Evolutionary conservation across 306 rosid species (phyloP).

Genomic region (Begonia peltatifolia): DNA sequence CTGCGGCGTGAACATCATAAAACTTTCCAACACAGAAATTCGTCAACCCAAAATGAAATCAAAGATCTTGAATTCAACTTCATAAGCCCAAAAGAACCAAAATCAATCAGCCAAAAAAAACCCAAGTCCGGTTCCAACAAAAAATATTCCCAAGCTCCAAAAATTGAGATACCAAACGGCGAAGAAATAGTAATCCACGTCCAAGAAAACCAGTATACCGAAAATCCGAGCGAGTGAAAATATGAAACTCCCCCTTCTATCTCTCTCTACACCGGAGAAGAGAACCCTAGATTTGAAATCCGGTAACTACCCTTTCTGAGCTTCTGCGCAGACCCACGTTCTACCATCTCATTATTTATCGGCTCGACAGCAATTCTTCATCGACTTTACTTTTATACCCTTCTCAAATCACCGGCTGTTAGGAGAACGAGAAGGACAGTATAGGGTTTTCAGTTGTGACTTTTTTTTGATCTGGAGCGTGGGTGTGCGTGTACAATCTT

Average conservation of each 20-base stretch:
- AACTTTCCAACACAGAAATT: conserved; percentile 10
- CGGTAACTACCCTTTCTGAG: conserved; percentile 50
- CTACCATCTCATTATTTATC: conserved; percentile 13
- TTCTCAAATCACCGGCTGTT: fast-evolving
- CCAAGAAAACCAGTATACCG: conserved; percentile 29
- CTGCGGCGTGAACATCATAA: conserved; percentile 71
- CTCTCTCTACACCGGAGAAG: conserved; percentile 5
- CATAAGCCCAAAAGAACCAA: conserved; percentile 17
- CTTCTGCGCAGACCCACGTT: conserved; percentile 37
- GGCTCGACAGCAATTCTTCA: conserved; percentile 13
- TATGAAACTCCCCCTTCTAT: too few species aligned
- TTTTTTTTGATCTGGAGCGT: conserved; percentile 5
- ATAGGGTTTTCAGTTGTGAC: conserved; percentile 1
- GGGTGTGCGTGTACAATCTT: neutral
- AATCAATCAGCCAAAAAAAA: conserved; percentile 2
- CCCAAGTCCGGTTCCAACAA: conserved; percentile 2
- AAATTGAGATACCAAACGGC: neutral
- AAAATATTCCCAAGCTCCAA: neutral
- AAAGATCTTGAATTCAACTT: conserved; percentile 27
- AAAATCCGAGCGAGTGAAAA: conserved; percentile 39
- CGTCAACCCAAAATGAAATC: conserved; percentile 14
- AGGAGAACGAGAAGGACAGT: conserved; percentile 10
- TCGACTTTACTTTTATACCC: conserved; percentile 19
- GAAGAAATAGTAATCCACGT: conserved; percentile 5
- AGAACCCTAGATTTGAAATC: conserved; percentile 53